phyloP scores from a whole-genome alignment of 2,329 filamentous ascomycete species.

The Boeremia lycopersici region DNA sequence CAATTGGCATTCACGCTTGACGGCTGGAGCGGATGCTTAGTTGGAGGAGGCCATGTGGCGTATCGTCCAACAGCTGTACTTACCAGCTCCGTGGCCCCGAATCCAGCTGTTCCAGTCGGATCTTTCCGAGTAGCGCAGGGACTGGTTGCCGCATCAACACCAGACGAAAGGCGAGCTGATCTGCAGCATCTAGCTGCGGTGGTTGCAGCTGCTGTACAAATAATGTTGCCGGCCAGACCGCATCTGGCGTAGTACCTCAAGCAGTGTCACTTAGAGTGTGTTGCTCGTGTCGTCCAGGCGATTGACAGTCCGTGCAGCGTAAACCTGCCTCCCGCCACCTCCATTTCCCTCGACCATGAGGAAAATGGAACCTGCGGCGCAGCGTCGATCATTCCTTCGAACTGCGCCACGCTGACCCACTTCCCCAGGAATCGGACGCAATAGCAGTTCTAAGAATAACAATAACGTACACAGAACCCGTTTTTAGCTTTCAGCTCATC shows the following conservation, averaged over 20 bases:
- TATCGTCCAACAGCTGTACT: too few species aligned
- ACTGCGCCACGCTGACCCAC: constrained; percentile 1
- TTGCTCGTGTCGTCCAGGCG: not conserved
- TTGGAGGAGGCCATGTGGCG: too few species aligned
- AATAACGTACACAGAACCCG: not conserved
- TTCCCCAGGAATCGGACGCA: constrained; percentile 2
- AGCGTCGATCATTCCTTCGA: not conserved
- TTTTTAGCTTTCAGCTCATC: not conserved
- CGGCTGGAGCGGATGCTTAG: too few species aligned
- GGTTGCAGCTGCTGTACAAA: not conserved
- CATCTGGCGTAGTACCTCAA: not conserved
- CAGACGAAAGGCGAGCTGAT: not conserved
- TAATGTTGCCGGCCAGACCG: not conserved
- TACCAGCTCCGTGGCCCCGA: too few species aligned
- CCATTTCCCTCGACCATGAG: not conserved
- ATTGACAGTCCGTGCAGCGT: not conserved
- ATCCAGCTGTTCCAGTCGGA: not conserved
- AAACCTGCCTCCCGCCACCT: not conserved
- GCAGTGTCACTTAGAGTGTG: not conserved
- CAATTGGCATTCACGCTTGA: too few species aligned
- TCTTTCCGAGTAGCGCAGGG: not conserved
- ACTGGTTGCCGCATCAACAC: not conserved
- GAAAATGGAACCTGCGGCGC: not conserved
- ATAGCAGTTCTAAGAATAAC: not conserved
- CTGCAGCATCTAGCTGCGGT: not conserved